A percentile compares a stretch with the other conserved stretches of the same genome.
Evolutionary conservation across 2,329 filamentous ascomycete genomes (phyloP).

Genomic region (Fusarium nisikadoi): DNA sequence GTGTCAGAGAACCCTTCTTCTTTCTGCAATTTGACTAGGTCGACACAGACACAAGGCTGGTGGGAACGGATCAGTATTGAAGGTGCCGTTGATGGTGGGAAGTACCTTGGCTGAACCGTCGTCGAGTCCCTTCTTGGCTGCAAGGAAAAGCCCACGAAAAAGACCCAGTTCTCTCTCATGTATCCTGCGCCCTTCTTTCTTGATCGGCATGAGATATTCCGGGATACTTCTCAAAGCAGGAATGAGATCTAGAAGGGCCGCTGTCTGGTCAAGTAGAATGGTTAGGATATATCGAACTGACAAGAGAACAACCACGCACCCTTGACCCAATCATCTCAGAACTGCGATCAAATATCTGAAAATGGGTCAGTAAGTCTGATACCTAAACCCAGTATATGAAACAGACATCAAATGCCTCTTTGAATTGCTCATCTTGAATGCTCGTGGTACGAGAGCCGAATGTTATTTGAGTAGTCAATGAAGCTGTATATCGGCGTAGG

Average conservation of each 20-base stretch:
- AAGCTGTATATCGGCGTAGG: neutral
- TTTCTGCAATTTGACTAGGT: neutral
- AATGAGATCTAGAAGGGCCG: neutral
- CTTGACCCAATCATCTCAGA: neutral
- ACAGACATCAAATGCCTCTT: neutral
- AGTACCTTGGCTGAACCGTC: neutral
- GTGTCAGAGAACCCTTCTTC: neutral
- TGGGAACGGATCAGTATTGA: accelerated
- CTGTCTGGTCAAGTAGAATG: neutral
- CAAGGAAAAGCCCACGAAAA: neutral
- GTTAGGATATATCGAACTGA: neutral
- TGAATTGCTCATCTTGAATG: neutral
- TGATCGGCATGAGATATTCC: neutral
- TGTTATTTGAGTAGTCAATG: neutral
- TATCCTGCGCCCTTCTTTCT: neutral
- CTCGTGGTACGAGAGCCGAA: neutral
- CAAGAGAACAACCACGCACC: neutral
- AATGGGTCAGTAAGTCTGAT: accelerated
- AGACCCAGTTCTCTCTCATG: neutral
- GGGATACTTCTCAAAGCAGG: neutral
- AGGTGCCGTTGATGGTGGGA: accelerated
- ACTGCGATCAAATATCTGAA: neutral
- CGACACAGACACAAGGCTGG: neutral
- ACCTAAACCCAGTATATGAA: accelerated
- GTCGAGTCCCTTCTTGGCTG: neutral